Evolutionary conservation across 1,139 yeast species (phyloP).

Genomic region (Blastobotrys persicus): DNA sequence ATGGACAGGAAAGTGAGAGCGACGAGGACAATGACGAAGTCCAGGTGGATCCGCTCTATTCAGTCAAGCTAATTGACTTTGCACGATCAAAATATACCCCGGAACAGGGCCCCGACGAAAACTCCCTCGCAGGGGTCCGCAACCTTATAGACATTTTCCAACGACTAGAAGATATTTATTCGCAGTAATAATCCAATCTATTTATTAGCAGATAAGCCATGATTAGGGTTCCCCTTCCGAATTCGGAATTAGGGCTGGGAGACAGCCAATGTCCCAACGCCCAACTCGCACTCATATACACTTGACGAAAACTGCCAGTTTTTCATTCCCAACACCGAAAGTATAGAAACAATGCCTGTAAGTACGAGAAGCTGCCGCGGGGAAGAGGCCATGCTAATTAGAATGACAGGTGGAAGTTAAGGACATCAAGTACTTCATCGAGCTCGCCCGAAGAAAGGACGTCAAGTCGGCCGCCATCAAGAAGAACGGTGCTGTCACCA

Average conservation of each 20-base stretch:
- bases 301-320: not conserved
- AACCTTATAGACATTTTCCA: slow-evolving; percentile 43
- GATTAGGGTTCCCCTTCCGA: slow-evolving; percentile 7
- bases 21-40: slow-evolving; percentile 31
- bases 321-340: slow-evolving; percentile 5
- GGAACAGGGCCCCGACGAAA: slow-evolving; percentile 70
- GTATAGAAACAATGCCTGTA: slow-evolving; percentile 10
- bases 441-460: slow-evolving; percentile 95
- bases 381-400: not conserved
- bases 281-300: not conserved
- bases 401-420: slow-evolving; percentile 57
- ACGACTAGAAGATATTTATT: slow-evolving; percentile 4
- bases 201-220: not conserved
- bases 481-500: slow-evolving; percentile 93
- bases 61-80: slow-evolving; percentile 75
- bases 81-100: slow-evolving; percentile 74
- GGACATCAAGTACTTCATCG: slow-evolving; percentile 97
- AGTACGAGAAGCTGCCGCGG: too few relatives aligned
- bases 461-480: slow-evolving; percentile 90
- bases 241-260: not conserved
- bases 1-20: slow-evolving; percentile 33
- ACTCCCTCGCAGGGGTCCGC: slow-evolving; percentile 64
- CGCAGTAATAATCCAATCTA: not conserved
- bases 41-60: slow-evolving; percentile 44
- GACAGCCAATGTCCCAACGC: not conserved